phyloP scores from a whole-genome alignment of 768 basidiomycete species.

The Brasilioporus rufonigricans region DNA sequence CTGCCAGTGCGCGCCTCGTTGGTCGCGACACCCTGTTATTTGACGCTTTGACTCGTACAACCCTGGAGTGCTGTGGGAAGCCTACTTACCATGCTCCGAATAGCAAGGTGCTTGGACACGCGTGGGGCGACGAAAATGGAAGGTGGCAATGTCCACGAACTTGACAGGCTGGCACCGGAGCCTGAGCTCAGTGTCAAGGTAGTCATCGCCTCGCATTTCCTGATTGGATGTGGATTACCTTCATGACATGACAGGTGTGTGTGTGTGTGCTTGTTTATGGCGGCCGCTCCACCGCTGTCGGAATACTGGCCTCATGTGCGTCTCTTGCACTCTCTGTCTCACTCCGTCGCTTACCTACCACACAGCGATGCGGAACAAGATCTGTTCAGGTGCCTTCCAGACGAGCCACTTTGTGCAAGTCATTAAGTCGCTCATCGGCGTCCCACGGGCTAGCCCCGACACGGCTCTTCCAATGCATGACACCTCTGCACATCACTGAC shows the following conservation, averaged over 20 bases:
- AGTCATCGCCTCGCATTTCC: slow-evolving; percentile 1
- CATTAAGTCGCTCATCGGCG: too few species aligned
- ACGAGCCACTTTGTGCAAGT: too few species aligned
- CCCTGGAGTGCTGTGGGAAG: slow-evolving; percentile 2
- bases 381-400: too few species aligned
- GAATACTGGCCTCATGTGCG: too few species aligned
- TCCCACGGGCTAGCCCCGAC: too few species aligned
- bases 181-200: not conserved
- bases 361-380: too few species aligned
- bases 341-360: too few species aligned
- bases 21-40: not conserved
- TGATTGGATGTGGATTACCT: slow-evolving; percentile 2
- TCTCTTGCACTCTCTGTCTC: too few species aligned
- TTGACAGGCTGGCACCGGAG: not conserved
- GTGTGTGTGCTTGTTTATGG: slow-evolving; percentile 9
- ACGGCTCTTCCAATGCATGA: too few species aligned
- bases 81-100: not conserved
- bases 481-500: too few species aligned
- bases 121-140: not conserved
- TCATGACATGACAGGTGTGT: not conserved
- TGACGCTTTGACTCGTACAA: slow-evolving; percentile 21
- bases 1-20: slow-evolving; percentile 10
- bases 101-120: not conserved
- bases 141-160: not conserved
- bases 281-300: too few species aligned